phyloP scores from a whole-genome alignment of 768 basidiomycete genomes.

The Tylopilus vinaceipallidus region DNA sequence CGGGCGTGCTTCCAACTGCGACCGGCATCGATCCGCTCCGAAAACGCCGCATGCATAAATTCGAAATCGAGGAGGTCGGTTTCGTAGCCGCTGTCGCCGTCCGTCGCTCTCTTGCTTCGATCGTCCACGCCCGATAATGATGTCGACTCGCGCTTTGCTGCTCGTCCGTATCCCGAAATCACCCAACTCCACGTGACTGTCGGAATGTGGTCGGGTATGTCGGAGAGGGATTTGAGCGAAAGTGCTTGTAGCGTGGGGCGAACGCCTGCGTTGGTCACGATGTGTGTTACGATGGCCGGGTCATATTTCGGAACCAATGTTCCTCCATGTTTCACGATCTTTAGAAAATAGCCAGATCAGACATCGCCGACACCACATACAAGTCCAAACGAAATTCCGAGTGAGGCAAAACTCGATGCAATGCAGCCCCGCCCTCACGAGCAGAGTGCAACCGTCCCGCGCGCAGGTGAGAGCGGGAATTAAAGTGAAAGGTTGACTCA shows the following conservation, averaged over 20 bases:
- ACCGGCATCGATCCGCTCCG: slow-evolving; percentile 47
- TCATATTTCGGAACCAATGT: slow-evolving; percentile 60
- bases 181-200: slow-evolving; percentile 68
- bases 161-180: slow-evolving; percentile 36
- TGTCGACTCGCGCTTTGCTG: slow-evolving; percentile 15
- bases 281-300: slow-evolving; percentile 56
- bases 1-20: slow-evolving; percentile 18
- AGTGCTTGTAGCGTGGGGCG: slow-evolving; percentile 36
- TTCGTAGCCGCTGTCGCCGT: slow-evolving; percentile 2
- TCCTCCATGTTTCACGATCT: slow-evolving; percentile 69
- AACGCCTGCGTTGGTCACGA: slow-evolving; percentile 49
- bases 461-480: neutral
- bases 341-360: slow-evolving; percentile 2
- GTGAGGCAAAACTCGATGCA: no score
- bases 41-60: slow-evolving; percentile 48
- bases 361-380: neutral
- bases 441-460: neutral
- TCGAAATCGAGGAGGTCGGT: slow-evolving; percentile 32
- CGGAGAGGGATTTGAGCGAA: slow-evolving; percentile 46
- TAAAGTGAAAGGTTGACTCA: slow-evolving; percentile 36
- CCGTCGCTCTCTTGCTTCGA: slow-evolving; percentile 14
- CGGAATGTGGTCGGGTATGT: slow-evolving; percentile 66
- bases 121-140: slow-evolving; percentile 1
- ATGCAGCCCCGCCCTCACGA: no score
- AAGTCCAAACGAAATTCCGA: neutral